Evolutionary conservation across 2,329 filamentous ascomycete species (phyloP), one percentile per base, ranked within the genome.

Genomic region (Chrysosporium keratinophilum): DNA sequence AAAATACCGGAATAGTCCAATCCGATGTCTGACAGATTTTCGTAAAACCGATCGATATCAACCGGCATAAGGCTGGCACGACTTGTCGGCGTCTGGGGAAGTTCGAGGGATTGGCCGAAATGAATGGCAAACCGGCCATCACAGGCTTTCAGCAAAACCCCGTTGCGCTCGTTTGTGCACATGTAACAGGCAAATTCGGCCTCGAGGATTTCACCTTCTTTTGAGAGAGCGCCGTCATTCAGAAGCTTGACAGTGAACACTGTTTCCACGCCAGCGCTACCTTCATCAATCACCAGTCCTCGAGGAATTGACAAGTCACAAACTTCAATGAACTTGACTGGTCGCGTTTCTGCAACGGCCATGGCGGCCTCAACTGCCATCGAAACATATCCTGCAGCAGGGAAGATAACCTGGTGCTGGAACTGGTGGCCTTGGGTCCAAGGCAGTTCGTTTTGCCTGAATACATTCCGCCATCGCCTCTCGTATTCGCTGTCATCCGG

Each of bases 371-470:
- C 65, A 9, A 60, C 54, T 5, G 59, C 60, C 55, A 65, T 60
- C 7, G 47, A 52, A 11, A 63, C 54, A 35, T 63, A 65, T 44
- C 44, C 47, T 23, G 57, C 47, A 15, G 46, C 64, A 1, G 68
- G 68, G 34, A 65, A 68, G 1, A 71, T 56, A 20, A 61, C 59
- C 19, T 62, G 58, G 5, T 55, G 59, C 15, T 64, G 59, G 5
- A 71, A 52, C 11, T 57, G 43, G 28, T 69, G 66, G n/a, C 58
- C 62, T 2, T 33, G 9, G 1, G 68, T 34, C 66, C 65, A 68
- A 7, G 62, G 56, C 1, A 65, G 34, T 42, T 68, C 65, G 1
- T 15, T 44, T 5, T 57, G 20, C 2, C 49, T 35, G 5, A 67
- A 45, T 2, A 62, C 34, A 31, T 63, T 62, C 9, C 56, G 44